These are phyloP conservation scores for Geotrichum klebahnii DNA, from an alignment of 1,139 yeast genomes.

Conservation along the genomic window DNA sequence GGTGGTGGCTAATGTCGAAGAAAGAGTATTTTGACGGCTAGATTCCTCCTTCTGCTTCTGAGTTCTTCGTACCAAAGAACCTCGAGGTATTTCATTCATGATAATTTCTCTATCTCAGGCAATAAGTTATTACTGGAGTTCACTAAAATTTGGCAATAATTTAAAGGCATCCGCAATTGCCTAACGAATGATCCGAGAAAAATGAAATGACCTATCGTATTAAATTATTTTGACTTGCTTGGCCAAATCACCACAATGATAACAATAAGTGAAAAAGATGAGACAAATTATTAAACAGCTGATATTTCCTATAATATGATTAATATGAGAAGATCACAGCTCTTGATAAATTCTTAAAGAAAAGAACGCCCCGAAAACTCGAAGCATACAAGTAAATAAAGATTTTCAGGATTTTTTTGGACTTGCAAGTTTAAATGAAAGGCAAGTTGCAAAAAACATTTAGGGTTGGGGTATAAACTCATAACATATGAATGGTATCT, in stretches of 20 bases:
- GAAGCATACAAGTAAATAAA: not conserved
- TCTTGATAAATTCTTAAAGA: too few relatives aligned
- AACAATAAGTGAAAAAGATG: not conserved
- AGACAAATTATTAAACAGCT: not conserved
- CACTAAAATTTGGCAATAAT: not conserved
- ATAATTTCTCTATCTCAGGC: not conserved
- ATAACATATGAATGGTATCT: too few relatives aligned
- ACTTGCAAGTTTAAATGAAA: not conserved
- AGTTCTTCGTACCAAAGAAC: not conserved
- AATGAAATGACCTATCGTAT: too few relatives aligned
- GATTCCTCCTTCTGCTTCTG: conserved; percentile 23
- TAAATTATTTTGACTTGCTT: not conserved
- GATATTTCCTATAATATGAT: not conserved
- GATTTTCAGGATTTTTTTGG: conserved; percentile 2
- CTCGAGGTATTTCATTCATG: conserved; percentile 1
- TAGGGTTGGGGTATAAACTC: conserved; percentile 3
- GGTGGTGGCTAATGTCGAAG: conserved; percentile 40
- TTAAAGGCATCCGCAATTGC: conserved; percentile 2
- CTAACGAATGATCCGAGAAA: too few relatives aligned
- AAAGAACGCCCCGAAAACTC: not conserved
- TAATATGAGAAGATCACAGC: too few relatives aligned
- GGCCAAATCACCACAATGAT: not conserved
- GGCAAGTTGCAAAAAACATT: not conserved
- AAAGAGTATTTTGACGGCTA: conserved; percentile 24
- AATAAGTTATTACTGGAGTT: not conserved